These are phyloP conservation scores for Pecoramyces ruminantium DNA, from an alignment of 192 early-diverging fungal species.

Conservation along the genomic window DNA sequence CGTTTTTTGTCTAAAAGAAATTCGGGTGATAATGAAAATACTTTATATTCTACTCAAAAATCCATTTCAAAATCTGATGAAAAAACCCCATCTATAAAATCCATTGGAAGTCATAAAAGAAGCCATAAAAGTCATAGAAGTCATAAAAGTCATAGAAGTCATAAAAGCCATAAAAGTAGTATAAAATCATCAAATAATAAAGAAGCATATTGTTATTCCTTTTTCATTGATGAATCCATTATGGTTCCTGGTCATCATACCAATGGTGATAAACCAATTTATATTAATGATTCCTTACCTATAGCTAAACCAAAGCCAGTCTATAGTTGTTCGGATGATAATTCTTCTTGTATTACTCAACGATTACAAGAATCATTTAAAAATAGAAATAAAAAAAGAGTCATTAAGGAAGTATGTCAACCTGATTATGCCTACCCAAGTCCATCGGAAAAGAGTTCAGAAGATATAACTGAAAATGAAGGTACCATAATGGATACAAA, in stretches of 20 bases:
- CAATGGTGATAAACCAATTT: neutral
- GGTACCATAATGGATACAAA: neutral
- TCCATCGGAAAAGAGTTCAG: too few relatives aligned
- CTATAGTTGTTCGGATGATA: neutral
- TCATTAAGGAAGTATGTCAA: neutral
- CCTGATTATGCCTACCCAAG: neutral
- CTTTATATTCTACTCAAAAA: neutral
- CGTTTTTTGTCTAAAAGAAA: neutral
- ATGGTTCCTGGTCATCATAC: neutral
- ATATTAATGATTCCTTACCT: neutral
- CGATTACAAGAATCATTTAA: neutral
- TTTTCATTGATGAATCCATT: neutral
- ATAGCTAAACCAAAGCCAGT: neutral
- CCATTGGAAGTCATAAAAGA: too few relatives aligned
- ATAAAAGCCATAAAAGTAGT: neutral
- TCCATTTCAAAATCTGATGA: too few relatives aligned
- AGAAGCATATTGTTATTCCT: neutral
- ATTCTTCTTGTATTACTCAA: neutral
- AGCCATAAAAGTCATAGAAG: too few relatives aligned
- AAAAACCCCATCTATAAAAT: too few relatives aligned
- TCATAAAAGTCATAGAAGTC: too few relatives aligned
- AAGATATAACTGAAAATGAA: neutral
- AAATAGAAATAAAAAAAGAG: neutral
- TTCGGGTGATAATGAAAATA: neutral
- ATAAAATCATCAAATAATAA: neutral